Evolutionary conservation across 1,139 yeast genomes (phyloP), one percentile per base, ranked within the genome.

Genomic region (Arxiozyma slooffiae): DNA sequence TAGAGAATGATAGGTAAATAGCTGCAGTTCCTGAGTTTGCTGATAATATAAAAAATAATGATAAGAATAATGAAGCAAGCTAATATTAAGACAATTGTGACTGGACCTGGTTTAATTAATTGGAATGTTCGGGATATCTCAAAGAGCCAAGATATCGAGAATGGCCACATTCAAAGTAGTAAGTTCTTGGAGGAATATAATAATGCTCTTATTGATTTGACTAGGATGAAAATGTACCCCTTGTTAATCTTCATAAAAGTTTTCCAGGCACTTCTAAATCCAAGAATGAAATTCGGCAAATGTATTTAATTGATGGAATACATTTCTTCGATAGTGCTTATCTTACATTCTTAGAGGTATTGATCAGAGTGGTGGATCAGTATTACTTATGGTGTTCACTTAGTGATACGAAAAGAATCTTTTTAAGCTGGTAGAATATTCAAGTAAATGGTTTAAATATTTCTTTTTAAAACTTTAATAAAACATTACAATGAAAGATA

Each of bases 241-340:
- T 78, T 54, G 71, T 81, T 0, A 76, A 81, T 56, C 64, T 84
- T 24, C 78, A 80, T 72, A 57, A 69, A 4, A 70, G 71, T 0
- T 78, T 83, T 59, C 41, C 52, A 20, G 23, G 21, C 1, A n/a
- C n/a, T 3, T 18, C 39, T 7, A 43, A 55, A 42, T 50, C 53
- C 3, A 57, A 61, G 6, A 55, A 58, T 20, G 59, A 58, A 7
- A 50, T 57, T 7, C 66, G 70, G 66, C 55, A 56, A 8, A 64
- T 61, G 1, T 53, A 72, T 8, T 59, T 77, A 14, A 53, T 60
- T 9, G 92, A 85, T 60, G 95, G 95, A 0, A 67, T 87, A 43
- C 96, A 87, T 63, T 82, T 75, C 62, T 73, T 78, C 1, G 79
- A 81, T 0, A 62, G 67, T n/a, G 87, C 82, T 0, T 85, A 85